These are phyloP conservation scores for Massospora cicadina DNA, from an alignment of 371 early-diverging fungal species.

Conservation along the genomic window DNA sequence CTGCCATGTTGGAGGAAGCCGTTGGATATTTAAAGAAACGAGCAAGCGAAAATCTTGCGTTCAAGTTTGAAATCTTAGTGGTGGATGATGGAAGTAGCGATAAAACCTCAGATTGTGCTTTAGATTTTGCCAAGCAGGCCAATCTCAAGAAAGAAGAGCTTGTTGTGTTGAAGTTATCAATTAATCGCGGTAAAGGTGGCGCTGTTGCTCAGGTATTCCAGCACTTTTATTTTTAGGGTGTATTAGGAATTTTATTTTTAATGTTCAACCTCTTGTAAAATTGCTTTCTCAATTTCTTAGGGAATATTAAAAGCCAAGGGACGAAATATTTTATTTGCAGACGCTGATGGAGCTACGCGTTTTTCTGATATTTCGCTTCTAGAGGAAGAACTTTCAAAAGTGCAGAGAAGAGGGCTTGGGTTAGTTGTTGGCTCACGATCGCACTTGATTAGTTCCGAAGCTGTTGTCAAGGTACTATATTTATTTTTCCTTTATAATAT, in stretches of 20 bases:
- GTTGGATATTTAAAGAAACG: slow-evolving; percentile 35
- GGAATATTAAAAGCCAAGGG: slow-evolving; percentile 75
- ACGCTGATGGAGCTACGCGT: slow-evolving; percentile 88
- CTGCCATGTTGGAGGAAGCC: slow-evolving; percentile 65
- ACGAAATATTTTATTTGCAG: slow-evolving; percentile 65
- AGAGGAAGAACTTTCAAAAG: slow-evolving; percentile 23
- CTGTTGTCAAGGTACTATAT: slow-evolving; percentile 75
- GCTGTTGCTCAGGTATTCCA: slow-evolving; percentile 68
- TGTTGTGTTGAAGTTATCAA: slow-evolving; percentile 52
- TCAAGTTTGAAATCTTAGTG: slow-evolving; percentile 67
- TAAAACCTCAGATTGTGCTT: slow-evolving; percentile 43
- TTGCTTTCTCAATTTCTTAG: slow-evolving; percentile 18
- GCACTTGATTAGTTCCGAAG: slow-evolving; percentile 70
- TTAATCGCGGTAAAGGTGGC: slow-evolving; percentile 88
- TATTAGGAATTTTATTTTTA: not conserved
- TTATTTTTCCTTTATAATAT: not conserved
- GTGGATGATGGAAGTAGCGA: slow-evolving; percentile 85
- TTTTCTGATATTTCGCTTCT: slow-evolving; percentile 63
- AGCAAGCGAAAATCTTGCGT: slow-evolving; percentile 14
- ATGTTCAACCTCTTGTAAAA: not conserved
- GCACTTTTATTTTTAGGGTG: not conserved
- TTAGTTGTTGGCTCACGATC: slow-evolving; percentile 80
- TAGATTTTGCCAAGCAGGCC: slow-evolving; percentile 38
- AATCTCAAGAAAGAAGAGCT: slow-evolving; percentile 26
- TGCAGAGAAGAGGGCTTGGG: slow-evolving; percentile 28